A percentile compares a stretch with the other conserved stretches of the same genome.
Evolutionary conservation across 1,139 yeast species (phyloP).

Genomic region (Arxiozyma telluris): DNA sequence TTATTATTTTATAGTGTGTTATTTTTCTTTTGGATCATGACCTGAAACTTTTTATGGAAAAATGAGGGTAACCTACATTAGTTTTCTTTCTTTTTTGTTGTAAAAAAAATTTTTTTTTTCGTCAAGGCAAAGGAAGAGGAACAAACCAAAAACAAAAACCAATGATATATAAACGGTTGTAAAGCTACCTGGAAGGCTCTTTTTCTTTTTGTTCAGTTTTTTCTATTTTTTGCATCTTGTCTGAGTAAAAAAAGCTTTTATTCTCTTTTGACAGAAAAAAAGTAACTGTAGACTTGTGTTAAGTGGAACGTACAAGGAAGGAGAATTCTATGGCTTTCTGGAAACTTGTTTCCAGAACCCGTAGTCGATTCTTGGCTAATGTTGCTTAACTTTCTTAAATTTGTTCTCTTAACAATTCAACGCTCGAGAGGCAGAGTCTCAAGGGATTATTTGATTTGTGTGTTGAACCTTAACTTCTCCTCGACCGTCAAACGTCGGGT

Average conservation of each 20-base stretch:
- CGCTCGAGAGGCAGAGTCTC: conserved; percentile 52
- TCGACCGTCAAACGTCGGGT: conserved; percentile 41
- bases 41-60: not conserved
- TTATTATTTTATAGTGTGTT: no score
- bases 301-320: conserved; percentile 19
- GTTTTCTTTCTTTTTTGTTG: no score
- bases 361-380: conserved; percentile 26
- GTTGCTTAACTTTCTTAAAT: conserved; percentile 25
- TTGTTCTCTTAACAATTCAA: conserved; percentile 49
- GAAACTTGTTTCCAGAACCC: conserved; percentile 14
- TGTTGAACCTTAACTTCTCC: conserved; percentile 24
- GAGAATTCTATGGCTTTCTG: conserved; percentile 20
- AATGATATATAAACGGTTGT: not conserved
- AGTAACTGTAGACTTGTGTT: conserved; percentile 44
- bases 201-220: not conserved
- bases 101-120: no score
- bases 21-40: not conserved
- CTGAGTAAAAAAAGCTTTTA: not conserved
- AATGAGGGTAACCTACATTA: not conserved
- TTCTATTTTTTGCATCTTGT: not conserved
- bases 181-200: not conserved
- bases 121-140: not conserved
- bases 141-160: not conserved
- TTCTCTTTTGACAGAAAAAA: not conserved
- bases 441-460: conserved; percentile 19